These are phyloP conservation scores for Hirsutella minnesotensis DNA, from an alignment of 2,329 filamentous ascomycete genomes.

Conservation along the genomic window DNA sequence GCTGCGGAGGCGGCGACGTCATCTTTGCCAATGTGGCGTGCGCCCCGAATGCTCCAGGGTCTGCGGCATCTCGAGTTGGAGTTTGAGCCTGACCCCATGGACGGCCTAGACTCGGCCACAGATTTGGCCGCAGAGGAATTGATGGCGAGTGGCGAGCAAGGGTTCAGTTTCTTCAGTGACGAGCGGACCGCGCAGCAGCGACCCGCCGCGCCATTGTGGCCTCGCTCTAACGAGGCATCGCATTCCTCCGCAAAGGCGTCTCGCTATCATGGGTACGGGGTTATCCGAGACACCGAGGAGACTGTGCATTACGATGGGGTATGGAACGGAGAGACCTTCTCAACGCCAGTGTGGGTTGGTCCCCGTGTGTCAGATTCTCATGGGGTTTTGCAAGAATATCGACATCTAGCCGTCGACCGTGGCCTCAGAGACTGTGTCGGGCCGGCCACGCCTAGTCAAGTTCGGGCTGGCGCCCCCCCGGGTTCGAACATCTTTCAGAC, in stretches of 20 bases:
- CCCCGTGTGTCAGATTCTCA: constrained; percentile 17
- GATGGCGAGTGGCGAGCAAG: constrained; percentile 23
- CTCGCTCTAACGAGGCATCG: background rate
- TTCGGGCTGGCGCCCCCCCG: constrained; percentile 35
- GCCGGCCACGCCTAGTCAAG: constrained; percentile 36
- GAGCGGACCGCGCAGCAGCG: constrained; percentile 6
- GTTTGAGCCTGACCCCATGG: constrained; percentile 32
- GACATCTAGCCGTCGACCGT: constrained; percentile 27
- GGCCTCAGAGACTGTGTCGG: constrained; percentile 25
- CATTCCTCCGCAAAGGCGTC: constrained; percentile 6
- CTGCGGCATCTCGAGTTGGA: constrained; percentile 43
- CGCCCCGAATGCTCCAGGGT: constrained; percentile 33
- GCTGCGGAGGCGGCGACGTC: constrained; percentile 5
- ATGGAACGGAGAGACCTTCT: constrained; percentile 15
- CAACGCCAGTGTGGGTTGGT: constrained; percentile 35
- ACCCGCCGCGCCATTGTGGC: constrained; percentile 2
- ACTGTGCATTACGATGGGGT: constrained; percentile 11
- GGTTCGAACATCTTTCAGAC: constrained; percentile 33
- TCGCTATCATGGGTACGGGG: background rate
- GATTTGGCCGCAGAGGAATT: constrained; percentile 30
- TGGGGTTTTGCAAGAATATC: constrained; percentile 34
- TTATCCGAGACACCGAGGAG: constrained; percentile 8
- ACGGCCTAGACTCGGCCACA: constrained; percentile 17
- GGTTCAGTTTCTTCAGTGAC: constrained; percentile 34
- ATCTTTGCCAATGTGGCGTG: constrained; percentile 19